Evolutionary conservation across 2,329 filamentous ascomycete genomes (phyloP).

Genomic region (Microcyclospora pomicola): DNA sequence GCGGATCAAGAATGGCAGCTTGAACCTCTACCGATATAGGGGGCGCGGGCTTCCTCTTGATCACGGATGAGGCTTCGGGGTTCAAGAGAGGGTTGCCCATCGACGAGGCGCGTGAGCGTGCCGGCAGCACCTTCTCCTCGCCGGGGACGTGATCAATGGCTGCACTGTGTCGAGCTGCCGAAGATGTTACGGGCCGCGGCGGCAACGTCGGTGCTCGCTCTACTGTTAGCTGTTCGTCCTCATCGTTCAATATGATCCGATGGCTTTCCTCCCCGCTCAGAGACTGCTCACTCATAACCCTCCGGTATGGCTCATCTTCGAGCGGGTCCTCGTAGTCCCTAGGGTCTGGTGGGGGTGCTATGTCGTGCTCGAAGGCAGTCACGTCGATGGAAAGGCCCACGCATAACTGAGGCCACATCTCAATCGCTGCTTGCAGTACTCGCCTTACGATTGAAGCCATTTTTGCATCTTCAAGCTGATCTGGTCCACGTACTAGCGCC

Average conservation of each 20-base stretch:
- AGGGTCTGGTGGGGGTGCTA: slow-evolving; percentile 26
- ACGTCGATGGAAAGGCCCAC: slow-evolving; percentile 28
- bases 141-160: neutral
- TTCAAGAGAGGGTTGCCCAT: too few relatives aligned
- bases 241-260: slow-evolving; percentile 31
- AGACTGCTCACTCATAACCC: slow-evolving; percentile 9
- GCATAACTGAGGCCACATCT: slow-evolving; percentile 31
- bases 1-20: slow-evolving; percentile 28
- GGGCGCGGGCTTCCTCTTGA: slow-evolving; percentile 9
- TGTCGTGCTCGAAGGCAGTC: slow-evolving; percentile 25
- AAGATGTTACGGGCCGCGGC: slow-evolving; percentile 17
- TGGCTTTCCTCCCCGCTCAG: slow-evolving; percentile 16
- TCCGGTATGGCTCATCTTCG: slow-evolving; percentile 15
- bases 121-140: too few relatives aligned
- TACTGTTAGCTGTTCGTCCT: slow-evolving; percentile 20
- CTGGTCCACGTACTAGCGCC: slow-evolving; percentile 37
- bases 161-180: neutral
- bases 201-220: slow-evolving; percentile 23
- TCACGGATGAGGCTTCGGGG: neutral
- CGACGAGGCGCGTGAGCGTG: too few relatives aligned
- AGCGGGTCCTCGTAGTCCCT: slow-evolving; percentile 37
- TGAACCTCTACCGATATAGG: slow-evolving; percentile 1
- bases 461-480: slow-evolving; percentile 42
- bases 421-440: slow-evolving; percentile 35
- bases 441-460: slow-evolving; percentile 38